Base-by-base conservation (phyloP, 352 stramenopile genomes). In the Phytophthora fragariaefolia region DNA sequence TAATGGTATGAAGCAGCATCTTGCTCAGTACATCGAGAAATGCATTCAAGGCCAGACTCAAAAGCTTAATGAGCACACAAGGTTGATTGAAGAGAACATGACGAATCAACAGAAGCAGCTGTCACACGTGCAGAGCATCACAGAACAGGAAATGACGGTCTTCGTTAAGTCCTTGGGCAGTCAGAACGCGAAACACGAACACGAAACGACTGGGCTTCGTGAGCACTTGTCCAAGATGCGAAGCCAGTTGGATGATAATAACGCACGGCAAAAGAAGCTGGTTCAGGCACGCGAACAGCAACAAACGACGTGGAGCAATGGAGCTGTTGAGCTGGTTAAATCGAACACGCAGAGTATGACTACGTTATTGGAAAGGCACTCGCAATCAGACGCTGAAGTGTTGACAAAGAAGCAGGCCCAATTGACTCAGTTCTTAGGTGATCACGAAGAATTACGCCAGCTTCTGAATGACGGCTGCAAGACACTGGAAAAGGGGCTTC, bases 31-130 rank as follows among this genome's bases (percentile, higher is more conserved):
- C 26, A 70, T 89, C 36, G 78, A 83, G 23, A 77, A 75, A 32
- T 84, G 73, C 51, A 71, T 82, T 20, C 65, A 81, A 36, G 73
- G 42, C 10, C 76, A 85, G 49, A 27, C 56, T 3, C 60, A 74
- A 40, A 82, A 80, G 40, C 71, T 89, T 7, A 27, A 74, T 18
- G 71, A 85, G 36, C 77, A 89, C 40, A 83, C 80, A n/a, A 27
- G 51, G 28, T 51, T 86, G 6, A 69, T 89, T 27, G 66, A 85
- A 59, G 64, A 69, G 47, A 80, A 67, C 26, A 49, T 65, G 15
- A 49, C 54, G 22, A 66, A 72, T 2, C 77, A 86, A 38, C 65
- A 82, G 27, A 68, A 74, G 23, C 66, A 86, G 22, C 54, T 89
- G n/a, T 58, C 50, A 13, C 50, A 65, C 2, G 60, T 86, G 1